Base-by-base conservation (phyloP, 2,329 filamentous ascomycete genomes). In the Cytospora schulzeri region DNA sequence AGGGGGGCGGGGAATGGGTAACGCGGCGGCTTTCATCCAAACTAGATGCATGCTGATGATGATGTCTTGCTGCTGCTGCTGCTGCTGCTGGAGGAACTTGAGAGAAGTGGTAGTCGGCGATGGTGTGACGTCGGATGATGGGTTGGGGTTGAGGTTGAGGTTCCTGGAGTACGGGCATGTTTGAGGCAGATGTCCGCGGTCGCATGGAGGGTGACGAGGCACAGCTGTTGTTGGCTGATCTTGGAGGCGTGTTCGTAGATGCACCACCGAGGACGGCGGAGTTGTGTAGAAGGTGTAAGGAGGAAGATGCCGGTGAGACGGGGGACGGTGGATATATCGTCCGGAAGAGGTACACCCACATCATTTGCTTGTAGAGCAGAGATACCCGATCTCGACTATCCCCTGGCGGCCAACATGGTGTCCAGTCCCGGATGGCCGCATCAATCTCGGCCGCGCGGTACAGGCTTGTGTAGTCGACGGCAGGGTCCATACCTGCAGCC, bases 361-460 rank as follows among this genome's bases (percentile, higher is more conserved):
- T 81, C 82, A 87, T 87, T 71, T 88, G 85, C 72, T 86, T 85
- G 74, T 88, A 89, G 0, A 89, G 77, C 6, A 86, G 75, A 1
- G 80, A 83, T 1, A 86, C 85, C 0, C 80, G 76, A 58, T 85
- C 79, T 22, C 86, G 82, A 69, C 80, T 83, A 68, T 89, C 86
- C 1, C 84, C 84, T 0, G 76, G 72, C 0, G 84, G 82, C 83
- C 85, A 88, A 9, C 76, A 73, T 3, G 91, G 91, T 28, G 84
- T 83, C 93, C 93, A 97, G 17, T 85, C 83, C 7, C 88, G 84
- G 60, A 97, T 88, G 6, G 85, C 88, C 17, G 84, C 83, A 69
- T 96, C 90, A 70, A 97, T 93, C 60, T 88, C 86, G 7, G 90
- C 87, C 0, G 91, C 92, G 54, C 86, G 85, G 70, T 88, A 89